These are phyloP conservation scores for Saccharum officinarum DNA, from an alignment of 176 grass and related monocot genomes.

Conservation along the genomic window DNA sequence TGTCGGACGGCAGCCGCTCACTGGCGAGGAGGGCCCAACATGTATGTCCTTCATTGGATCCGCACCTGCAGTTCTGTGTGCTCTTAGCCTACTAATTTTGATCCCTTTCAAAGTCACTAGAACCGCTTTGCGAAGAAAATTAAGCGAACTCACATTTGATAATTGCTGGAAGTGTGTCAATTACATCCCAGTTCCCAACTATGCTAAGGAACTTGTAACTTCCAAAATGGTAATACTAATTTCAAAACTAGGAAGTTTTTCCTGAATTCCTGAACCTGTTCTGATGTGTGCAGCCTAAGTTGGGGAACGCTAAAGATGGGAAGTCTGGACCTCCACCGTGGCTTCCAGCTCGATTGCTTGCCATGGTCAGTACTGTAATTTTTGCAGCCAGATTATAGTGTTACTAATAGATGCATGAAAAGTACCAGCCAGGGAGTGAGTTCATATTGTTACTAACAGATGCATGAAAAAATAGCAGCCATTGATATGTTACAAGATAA, in stretches of 20 bases:
- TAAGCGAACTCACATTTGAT: not conserved
- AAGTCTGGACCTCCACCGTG: conserved; percentile 44
- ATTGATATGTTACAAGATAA: not conserved
- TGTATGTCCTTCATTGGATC: no score
- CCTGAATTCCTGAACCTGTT: conserved; percentile 1
- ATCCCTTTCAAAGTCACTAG: no score
- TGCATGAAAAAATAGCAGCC: not conserved
- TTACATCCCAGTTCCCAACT: no score
- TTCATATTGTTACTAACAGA: not conserved
- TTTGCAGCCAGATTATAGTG: not conserved
- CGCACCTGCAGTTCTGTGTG: no score
- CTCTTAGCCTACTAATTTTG: no score
- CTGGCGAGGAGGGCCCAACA: no score
- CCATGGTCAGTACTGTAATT: conserved; percentile 42
- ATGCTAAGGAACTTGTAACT: not conserved
- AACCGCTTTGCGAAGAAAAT: not conserved
- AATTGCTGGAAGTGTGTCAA: no score
- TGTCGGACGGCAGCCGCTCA: no score
- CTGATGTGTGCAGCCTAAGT: conserved; percentile 31
- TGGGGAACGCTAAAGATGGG: conserved; percentile 17
- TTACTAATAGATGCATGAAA: not conserved
- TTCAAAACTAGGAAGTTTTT: not conserved
- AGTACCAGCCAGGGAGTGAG: not conserved
- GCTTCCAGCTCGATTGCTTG: conserved; percentile 67
- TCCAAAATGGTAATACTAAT: not conserved